Conservation (phyloP, 768 basidiomycete genomes). For the Pleurotus sapidus region DNA sequence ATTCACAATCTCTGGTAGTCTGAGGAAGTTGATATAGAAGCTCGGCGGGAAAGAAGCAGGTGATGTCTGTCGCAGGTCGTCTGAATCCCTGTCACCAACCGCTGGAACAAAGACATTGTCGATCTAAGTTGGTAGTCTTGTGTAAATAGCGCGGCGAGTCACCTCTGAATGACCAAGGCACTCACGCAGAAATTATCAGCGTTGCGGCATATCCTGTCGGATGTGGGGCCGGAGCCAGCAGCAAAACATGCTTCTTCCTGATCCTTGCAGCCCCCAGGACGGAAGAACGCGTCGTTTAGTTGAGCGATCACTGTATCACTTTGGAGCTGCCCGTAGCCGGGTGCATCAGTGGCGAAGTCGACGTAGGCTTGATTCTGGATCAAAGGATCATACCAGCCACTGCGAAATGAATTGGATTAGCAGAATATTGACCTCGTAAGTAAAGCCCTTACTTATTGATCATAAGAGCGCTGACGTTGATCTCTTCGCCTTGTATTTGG, state of each 20-base stretch:
- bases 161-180: too few relatives aligned
- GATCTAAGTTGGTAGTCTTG: too few relatives aligned
- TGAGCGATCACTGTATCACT: constrained; percentile 38
- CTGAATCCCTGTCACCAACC: constrained; percentile 46
- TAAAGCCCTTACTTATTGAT: too few relatives aligned
- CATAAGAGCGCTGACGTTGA: constrained; percentile 59
- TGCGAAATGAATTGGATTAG: constrained; percentile 16
- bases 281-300: constrained; percentile 49
- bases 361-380: constrained; percentile 62
- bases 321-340: constrained; percentile 65
- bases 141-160: too few relatives aligned
- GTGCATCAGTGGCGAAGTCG: constrained; percentile 57
- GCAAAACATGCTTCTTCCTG: constrained; percentile 56
- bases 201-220: constrained; percentile 48
- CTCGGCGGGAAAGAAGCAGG: constrained; percentile 57
- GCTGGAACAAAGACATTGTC: constrained; percentile 48
- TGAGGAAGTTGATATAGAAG: constrained; percentile 49
- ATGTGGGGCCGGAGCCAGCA: constrained; percentile 41
- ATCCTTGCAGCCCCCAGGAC: constrained; percentile 46
- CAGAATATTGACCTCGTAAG: too few relatives aligned
- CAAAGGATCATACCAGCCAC: constrained; percentile 66
- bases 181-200: too few relatives aligned
- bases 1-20: constrained; percentile 27
- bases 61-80: constrained; percentile 59
- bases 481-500: constrained; percentile 41